Percentiles rank a stretch among this genome's conserved stretches.
Evolutionary conservation across 805 yeast species (phyloP).

Genomic region (Metschnikowia koreensis): DNA sequence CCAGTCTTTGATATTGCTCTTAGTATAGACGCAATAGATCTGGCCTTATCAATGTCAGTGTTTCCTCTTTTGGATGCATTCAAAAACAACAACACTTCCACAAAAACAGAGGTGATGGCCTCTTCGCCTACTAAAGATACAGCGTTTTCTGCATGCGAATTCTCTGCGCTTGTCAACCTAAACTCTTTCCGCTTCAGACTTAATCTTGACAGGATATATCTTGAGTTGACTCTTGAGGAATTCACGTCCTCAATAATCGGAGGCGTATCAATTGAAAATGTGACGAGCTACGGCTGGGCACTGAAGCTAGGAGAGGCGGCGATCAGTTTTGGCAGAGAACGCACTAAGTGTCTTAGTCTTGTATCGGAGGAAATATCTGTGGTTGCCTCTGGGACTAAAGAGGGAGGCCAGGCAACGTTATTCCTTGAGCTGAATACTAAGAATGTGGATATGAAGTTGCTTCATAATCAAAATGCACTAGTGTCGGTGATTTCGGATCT

Average conservation of each 20-base stretch:
- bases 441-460: constrained; percentile 7
- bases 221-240: constrained; percentile 3
- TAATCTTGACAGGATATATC: constrained; percentile 5
- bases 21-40: constrained; percentile 9
- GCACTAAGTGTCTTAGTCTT: background rate
- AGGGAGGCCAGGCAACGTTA: background rate
- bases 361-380: constrained; percentile 1
- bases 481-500: background rate
- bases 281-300: constrained; percentile 4
- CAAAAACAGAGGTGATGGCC: background rate
- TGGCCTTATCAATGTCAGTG: constrained; percentile 5
- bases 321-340: constrained; percentile 1
- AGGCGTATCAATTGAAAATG: background rate
- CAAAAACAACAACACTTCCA: background rate
- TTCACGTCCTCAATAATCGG: background rate
- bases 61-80: constrained; percentile 2
- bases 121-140: background rate
- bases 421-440: constrained; percentile 2
- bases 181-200: constrained; percentile 7
- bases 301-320: constrained; percentile 3
- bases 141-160: background rate
- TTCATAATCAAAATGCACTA: constrained; percentile 7
- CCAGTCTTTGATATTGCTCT: constrained; percentile 1
- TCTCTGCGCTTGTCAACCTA: constrained; percentile 6
- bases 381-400: constrained; percentile 3